Base-by-base conservation (phyloP, 768 basidiomycete species). In the Grammothele lineata region DNA sequence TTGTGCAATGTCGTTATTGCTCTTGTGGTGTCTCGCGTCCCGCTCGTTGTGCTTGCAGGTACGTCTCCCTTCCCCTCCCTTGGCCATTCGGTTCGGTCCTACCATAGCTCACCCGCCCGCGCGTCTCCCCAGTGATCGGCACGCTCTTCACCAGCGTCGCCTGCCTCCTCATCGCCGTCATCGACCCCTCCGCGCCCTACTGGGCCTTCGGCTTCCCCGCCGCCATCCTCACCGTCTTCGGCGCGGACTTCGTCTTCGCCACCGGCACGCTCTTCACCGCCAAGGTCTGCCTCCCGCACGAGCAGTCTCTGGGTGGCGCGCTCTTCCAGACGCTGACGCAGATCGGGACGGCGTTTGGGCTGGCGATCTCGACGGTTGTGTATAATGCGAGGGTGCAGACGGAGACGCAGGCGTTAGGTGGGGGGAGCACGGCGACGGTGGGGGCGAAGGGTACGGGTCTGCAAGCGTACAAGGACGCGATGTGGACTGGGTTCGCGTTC, bases 131-230 rank as follows among this genome's bases (percentile, higher is more conserved):
- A 75, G 77, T 68, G 0, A 43, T 65, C n/a, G 87, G 89, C 14
- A 81, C 83, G 0, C 43, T 75, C 5, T 60, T 81, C 30, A 88
- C 88, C 0, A 70, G 72, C 3, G 39, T 63, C 8, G 83, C 84
- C 0, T 75, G 73, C 49, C 63, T 89, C 6, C 66, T 89, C 4
- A 85, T 89, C 56, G 87, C 87, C 1, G 53, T 85, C 2, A 85
- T 89, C 51, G 54, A 76, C 21, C 75, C 83, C 0, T 51, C 62
- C 0, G 68, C 68, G 8, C 64, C 80, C 1, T 91, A 82, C 55
- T 91, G 88, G 89, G 84, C 83, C 1, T 85, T 73, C 48, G 81
- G 78, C 5, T 91, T 91, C 63, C 85, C 87, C 0, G 76, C 82
- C 1, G 75, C 84, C 0, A 64, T 78, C 30, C 48, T 85, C 36